These are phyloP conservation scores for Rhypophila decipiens DNA, from an alignment of 495 filamentous ascomycete species.

Conservation along the genomic window DNA sequence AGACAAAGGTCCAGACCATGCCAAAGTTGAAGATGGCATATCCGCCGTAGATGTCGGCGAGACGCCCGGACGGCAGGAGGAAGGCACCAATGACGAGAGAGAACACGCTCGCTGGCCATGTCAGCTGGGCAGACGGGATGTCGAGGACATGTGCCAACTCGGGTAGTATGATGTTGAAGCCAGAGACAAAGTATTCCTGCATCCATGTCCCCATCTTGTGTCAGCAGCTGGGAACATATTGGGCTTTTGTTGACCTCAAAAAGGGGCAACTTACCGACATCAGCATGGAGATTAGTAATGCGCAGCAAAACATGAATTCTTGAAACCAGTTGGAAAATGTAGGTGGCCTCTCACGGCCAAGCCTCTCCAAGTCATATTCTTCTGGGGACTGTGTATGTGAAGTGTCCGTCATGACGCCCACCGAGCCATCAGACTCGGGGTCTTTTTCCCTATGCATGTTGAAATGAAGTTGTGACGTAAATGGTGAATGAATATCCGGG, in stretches of 20 bases:
- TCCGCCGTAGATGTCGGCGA: conserved; percentile 74
- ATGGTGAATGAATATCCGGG: too few species aligned
- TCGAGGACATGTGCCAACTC: conserved; percentile 54
- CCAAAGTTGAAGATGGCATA: conserved; percentile 64
- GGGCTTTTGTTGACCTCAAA: neutral
- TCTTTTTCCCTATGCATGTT: neutral
- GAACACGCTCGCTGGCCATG: conserved; percentile 78
- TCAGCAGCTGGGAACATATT: neutral
- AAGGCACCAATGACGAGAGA: conserved; percentile 68
- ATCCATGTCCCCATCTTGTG: too few species aligned
- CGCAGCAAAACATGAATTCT: conserved; percentile 67
- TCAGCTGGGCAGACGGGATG: conserved; percentile 57
- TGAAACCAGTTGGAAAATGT: conserved; percentile 53
- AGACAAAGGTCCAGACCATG: conserved; percentile 64
- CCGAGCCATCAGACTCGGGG: neutral
- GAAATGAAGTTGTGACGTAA: neutral
- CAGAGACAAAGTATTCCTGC: conserved; percentile 76
- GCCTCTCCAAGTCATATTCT: conserved; percentile 48
- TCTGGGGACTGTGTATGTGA: neutral
- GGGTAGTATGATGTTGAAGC: conserved; percentile 78
- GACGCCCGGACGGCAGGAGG: conserved; percentile 68
- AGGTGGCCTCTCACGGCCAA: conserved; percentile 66
- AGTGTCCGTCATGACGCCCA: too few species aligned
- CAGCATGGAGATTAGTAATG: conserved; percentile 66
- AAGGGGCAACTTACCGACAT: conserved; percentile 48